Base-by-base conservation (phyloP, 2,329 filamentous ascomycete genomes). In the Aspergillus uvarum region DNA sequence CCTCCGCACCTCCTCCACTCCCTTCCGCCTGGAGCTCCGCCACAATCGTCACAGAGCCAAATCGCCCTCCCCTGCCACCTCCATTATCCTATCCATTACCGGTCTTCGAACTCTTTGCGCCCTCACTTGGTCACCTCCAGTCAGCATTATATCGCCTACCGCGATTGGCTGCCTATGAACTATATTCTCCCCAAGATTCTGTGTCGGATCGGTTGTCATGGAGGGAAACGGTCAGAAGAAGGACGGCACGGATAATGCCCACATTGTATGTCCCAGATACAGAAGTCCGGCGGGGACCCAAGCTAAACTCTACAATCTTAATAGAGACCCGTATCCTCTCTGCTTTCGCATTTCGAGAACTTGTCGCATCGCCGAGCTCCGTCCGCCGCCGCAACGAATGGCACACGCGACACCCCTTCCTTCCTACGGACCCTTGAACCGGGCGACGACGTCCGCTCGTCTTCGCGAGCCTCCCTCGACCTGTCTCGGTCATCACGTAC, bases 271-370 rank as follows among this genome's bases (percentile, higher is more conserved):
- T 64, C 59, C 38, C 38, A 44, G 16, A 8, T 7, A 12, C 14
- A n/a, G 16, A 44, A n/a, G 2, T 44, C 6, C 14, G 2, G 38
- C n/a, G 14, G 10, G 14, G 31, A 1, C 2, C 12, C 29, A 51
- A 19, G 24, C 61, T 61, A 59, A 63, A 32, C 16, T 7, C 2
- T 35, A 10, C 22, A 24, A 21, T 7, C 42, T 29, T 53, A 63
- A 53, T 64, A 80, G 77, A 78, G 74, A 71, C 79, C 80, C 4
- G 80, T 82, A 5, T 82, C 80, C 21, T 81, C 79, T 31, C 71
- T 82, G 21, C 71, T 79, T 50, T 81, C 80, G 31, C 79, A 81
- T 63, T 82, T 82, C 57, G 80, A 82, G 61, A 76, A 76, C 29
- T 74, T 81, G n/a, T 72, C 78, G 44, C 72, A 76, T 60, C 66